Percentiles rank a stretch among this genome's conserved stretches.
Conservation (phyloP, 306 rosid species). For the Sicyos baderoa region DNA sequence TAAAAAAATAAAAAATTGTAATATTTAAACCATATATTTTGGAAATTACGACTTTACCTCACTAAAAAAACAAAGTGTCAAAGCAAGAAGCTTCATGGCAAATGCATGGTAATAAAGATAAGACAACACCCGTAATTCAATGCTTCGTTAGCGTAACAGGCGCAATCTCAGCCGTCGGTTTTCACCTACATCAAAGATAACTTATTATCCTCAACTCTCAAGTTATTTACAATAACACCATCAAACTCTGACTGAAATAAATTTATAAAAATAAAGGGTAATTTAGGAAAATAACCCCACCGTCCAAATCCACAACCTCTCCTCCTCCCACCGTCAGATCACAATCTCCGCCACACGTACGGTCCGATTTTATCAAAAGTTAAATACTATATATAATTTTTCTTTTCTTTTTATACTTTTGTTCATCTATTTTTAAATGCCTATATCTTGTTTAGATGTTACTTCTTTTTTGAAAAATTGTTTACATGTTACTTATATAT, state of each 20-base stretch:
- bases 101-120: not conserved
- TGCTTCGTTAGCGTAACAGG: not conserved
- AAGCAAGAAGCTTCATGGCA: not conserved
- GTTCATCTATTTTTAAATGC: too few species aligned
- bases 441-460: too few species aligned
- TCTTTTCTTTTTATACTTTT: too few species aligned
- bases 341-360: not conserved
- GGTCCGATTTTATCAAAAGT: not conserved
- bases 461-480: too few species aligned
- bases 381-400: too few species aligned
- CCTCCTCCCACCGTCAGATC: slow-evolving; percentile 26
- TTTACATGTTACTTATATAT: too few species aligned
- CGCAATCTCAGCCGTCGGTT: slow-evolving; percentile 14
- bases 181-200: not conserved
- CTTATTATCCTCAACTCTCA: not conserved
- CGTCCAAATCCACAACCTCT: slow-evolving; percentile 15
- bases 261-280: not conserved
- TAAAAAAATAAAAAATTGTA: too few species aligned
- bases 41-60: not conserved
- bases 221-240: not conserved
- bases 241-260: not conserved
- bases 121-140: not conserved
- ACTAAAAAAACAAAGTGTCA: not conserved
- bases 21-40: not conserved
- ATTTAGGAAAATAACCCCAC: not conserved